These are phyloP conservation scores for Dinochytrium kinnereticum DNA, from an alignment of 371 early-diverging fungal genomes.

Conservation along the genomic window DNA sequence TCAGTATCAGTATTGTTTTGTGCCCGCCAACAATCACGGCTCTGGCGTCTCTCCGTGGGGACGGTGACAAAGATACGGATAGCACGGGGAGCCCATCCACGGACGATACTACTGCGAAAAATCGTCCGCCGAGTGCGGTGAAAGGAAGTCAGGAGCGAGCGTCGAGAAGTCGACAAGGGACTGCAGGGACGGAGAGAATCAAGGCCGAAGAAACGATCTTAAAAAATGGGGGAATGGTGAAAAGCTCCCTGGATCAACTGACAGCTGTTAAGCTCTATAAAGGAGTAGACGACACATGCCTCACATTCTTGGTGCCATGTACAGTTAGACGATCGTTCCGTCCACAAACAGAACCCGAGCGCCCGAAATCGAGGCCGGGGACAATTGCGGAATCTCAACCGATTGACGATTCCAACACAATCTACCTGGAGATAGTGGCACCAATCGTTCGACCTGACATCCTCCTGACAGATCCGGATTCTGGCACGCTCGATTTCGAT, in stretches of 20 bases:
- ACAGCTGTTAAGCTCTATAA: conserved; percentile 16
- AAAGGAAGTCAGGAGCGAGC: neutral
- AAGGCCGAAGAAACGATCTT: neutral
- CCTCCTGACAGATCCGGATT: conserved; percentile 30
- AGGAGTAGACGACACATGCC: conserved; percentile 25
- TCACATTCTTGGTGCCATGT: conserved; percentile 31
- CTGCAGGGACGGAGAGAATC: neutral
- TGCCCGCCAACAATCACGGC: conserved; percentile 16
- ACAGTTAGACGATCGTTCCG: neutral
- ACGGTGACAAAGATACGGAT: neutral
- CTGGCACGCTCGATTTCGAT: conserved; percentile 18
- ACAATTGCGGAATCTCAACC: neutral
- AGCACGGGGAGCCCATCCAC: neutral
- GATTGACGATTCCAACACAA: neutral
- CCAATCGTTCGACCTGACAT: conserved; percentile 36
- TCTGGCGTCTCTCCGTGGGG: neutral
- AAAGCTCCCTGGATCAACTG: neutral
- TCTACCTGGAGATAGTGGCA: conserved; percentile 31
- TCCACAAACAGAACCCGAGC: neutral
- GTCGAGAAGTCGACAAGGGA: conserved; percentile 5
- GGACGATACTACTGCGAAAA: neutral
- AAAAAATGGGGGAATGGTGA: too few species aligned
- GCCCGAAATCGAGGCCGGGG: neutral
- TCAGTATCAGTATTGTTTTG: neutral
- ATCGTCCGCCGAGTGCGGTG: conserved; percentile 3